Conservation (phyloP, 257 asterid species). For the Solanum pennellii region DNA sequence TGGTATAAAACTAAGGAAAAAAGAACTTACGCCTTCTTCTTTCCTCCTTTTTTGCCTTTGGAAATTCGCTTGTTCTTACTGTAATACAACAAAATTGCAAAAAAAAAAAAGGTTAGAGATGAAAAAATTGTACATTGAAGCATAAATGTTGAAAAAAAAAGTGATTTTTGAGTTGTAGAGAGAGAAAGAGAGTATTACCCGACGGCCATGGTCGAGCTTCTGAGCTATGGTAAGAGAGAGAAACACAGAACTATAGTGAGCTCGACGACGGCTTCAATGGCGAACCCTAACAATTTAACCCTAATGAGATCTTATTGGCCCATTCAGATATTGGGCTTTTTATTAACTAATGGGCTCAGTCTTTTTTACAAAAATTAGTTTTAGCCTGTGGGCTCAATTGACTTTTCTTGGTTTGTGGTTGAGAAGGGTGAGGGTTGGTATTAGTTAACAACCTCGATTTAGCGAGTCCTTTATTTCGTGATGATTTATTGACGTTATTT, state of each 20-base stretch:
- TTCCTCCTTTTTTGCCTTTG: neutral
- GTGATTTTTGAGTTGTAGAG: neutral
- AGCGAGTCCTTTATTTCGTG: neutral
- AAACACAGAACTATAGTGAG: neutral
- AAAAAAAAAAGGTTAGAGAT: neutral
- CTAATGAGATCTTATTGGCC: neutral
- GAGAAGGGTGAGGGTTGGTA: neutral
- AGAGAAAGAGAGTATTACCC: conserved; percentile 29
- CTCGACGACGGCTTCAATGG: conserved; percentile 1
- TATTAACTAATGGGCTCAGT: neutral
- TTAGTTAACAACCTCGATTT: neutral
- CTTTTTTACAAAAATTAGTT: neutral
- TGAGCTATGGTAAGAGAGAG: conserved; percentile 1
- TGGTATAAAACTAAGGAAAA: neutral
- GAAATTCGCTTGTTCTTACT: neutral
- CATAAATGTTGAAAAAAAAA: neutral
- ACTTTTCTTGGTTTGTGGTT: neutral
- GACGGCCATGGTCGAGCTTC: conserved; percentile 62
- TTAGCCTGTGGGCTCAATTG: neutral
- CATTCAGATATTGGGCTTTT: neutral
- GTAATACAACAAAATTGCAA: neutral
- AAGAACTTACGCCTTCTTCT: neutral
- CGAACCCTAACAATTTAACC: neutral
- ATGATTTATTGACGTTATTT: neutral
- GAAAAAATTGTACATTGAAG: neutral